Base-by-base conservation (phyloP, 495 filamentous ascomycete species). In the Bryoglossum gracile region DNA sequence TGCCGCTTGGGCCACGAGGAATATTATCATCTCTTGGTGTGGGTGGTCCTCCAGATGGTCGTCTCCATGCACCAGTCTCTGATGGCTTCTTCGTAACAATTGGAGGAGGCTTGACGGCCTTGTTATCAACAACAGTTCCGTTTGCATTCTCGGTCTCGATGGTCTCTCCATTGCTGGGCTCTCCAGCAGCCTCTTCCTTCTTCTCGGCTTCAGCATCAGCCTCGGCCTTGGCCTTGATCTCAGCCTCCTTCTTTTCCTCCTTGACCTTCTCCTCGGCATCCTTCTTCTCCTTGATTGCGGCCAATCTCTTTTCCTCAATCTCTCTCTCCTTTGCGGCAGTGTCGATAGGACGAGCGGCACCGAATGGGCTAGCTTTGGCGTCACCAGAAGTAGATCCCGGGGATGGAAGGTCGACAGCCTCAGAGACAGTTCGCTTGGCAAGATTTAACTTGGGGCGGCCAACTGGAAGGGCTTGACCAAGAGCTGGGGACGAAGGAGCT, bases 351-450 rank as follows among this genome's bases (percentile, higher is more conserved):
- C 78, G 77, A 32, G 89, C 89, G 46, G 86, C 89, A 62, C 92
- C 92, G 65, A 98, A 98, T 19, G 87, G 87, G 66, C 81, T 96
- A 14, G 87, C 76, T 70, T 92, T 94, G 3, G 86, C 73, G 49
- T 90, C 87, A 28, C 65, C 64, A 19, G 56, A 57, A 18, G 66
- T 52, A 18, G 71, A 60, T 28, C 76, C 60, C 13, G 81, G 63
- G 10, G 72, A 67, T 23, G 73, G 51, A 10, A 74, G 68, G 35
- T 75, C 76, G 2, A 75, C 67, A 36, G 72, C 68, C 44, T 95
- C 89, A 3, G 89, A 81, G 25, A 94, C 85, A 4, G 87, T 94
- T 37, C 92, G 81, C 73, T 96, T 96, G 46, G 79, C 64, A 11
- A 95, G 80, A 58, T 96, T 90, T 55, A 96, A 66, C 56, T 73